Evolutionary conservation across 2,329 filamentous ascomycete genomes (phyloP).

Genomic region (Paracamarosporium sp.): DNA sequence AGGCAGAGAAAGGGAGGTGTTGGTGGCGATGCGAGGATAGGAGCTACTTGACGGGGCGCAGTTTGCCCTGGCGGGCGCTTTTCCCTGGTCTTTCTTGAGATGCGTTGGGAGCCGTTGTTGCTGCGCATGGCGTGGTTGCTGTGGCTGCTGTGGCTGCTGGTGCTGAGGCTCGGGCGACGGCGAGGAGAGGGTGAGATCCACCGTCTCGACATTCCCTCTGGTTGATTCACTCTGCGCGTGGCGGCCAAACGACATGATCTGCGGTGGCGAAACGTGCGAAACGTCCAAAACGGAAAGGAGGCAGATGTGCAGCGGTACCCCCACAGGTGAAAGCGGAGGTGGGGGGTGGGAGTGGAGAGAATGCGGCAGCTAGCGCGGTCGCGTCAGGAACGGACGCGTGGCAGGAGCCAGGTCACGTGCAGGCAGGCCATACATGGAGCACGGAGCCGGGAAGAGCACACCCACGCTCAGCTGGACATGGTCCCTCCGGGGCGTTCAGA

Average conservation of each 20-base stretch:
- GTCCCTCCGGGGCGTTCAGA: neutral
- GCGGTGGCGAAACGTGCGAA: neutral
- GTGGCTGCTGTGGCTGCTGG: slow-evolving; percentile 20
- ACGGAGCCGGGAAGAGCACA: neutral
- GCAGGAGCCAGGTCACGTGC: slow-evolving; percentile 2
- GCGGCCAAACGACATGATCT: neutral
- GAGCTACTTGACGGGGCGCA: neutral
- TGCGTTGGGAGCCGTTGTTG: slow-evolving; percentile 16
- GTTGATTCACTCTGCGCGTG: neutral
- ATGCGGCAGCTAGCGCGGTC: neutral
- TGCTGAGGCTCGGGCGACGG: slow-evolving; percentile 21
- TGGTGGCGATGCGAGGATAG: neutral
- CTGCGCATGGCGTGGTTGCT: neutral
- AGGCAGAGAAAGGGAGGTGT: neutral
- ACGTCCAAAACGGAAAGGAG: neutral
- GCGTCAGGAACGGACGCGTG: neutral
- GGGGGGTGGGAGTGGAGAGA: neutral
- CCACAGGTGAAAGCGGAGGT: slow-evolving; percentile 1
- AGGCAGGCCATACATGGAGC: too few relatives aligned
- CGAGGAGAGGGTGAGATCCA: slow-evolving; percentile 29
- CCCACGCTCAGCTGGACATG: too few relatives aligned
- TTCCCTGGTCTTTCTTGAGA: slow-evolving; percentile 17
- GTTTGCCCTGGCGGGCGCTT: slow-evolving; percentile 1
- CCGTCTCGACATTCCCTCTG: slow-evolving; percentile 19
- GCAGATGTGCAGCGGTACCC: neutral